Conservation (phyloP, 1,284 basidiomycete genomes). For the Ceratobasidium sp. region DNA sequence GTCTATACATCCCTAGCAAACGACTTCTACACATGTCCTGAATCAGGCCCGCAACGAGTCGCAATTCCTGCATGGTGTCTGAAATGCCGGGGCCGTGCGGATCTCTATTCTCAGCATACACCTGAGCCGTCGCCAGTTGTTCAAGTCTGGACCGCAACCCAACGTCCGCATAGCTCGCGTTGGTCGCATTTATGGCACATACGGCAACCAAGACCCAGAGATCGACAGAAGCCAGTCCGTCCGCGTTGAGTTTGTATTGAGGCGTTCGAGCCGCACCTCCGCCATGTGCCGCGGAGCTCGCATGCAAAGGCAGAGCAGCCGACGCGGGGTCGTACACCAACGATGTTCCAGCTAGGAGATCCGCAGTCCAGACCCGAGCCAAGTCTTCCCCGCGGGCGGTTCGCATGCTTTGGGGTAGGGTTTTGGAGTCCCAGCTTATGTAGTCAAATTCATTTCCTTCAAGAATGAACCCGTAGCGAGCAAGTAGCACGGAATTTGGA, state of each 20-base stretch:
- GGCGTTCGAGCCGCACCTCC: neutral
- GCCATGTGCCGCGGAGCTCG: neutral
- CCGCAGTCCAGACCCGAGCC: slow-evolving; percentile 22
- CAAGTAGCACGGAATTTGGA: slow-evolving; percentile 72
- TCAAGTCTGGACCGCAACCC: slow-evolving; percentile 9
- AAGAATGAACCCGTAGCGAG: slow-evolving; percentile 76
- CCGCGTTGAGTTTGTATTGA: slow-evolving; percentile 30
- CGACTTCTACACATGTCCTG: slow-evolving; percentile 41
- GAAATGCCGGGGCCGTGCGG: slow-evolving; percentile 1
- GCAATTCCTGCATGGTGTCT: slow-evolving; percentile 5
- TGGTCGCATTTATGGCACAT: slow-evolving; percentile 8
- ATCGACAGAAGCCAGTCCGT: slow-evolving; percentile 33
- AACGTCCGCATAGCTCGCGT: slow-evolving; percentile 2
- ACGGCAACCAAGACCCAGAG: slow-evolving; percentile 35
- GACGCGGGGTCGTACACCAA: slow-evolving; percentile 19
- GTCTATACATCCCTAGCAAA: slow-evolving; percentile 37
- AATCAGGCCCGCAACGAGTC: slow-evolving; percentile 37
- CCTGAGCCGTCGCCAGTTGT: slow-evolving; percentile 6
- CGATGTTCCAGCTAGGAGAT: slow-evolving; percentile 13
- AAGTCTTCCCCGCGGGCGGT: neutral
- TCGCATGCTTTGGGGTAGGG: slow-evolving; percentile 49
- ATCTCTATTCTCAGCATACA: slow-evolving; percentile 20
- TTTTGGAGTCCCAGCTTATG: slow-evolving; percentile 58
- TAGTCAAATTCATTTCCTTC: slow-evolving; percentile 68
- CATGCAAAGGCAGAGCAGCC: neutral